Percentiles rank a stretch among this genome's conserved stretches.
These are phyloP conservation scores for Claviceps spartinae DNA, from an alignment of 2,329 filamentous ascomycete genomes.

Conservation along the genomic window DNA sequence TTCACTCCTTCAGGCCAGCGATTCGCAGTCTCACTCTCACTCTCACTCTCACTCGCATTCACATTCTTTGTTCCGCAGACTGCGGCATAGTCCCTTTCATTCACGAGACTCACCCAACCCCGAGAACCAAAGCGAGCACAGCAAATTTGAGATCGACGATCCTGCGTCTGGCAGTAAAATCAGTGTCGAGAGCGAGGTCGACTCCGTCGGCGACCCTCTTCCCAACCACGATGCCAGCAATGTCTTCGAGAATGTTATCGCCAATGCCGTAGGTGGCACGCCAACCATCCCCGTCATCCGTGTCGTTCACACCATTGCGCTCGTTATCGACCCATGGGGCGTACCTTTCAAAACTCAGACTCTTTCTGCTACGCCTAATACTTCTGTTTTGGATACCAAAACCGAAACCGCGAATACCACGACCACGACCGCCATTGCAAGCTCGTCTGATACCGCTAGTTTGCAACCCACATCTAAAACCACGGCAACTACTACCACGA, in stretches of 20 bases:
- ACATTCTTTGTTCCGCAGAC: conserved; percentile 12
- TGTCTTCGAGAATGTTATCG: conserved; percentile 8
- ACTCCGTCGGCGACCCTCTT: conserved; percentile 5
- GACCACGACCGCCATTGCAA: too few relatives aligned
- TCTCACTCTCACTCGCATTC: conserved; percentile 13
- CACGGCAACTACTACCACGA: conserved; percentile 13
- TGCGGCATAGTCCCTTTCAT: conserved; percentile 8
- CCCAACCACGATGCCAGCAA: conserved; percentile 5
- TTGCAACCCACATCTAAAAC: conserved; percentile 22
- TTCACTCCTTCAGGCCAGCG: conserved; percentile 25
- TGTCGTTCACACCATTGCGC: conserved; percentile 41
- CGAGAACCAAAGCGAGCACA: conserved; percentile 1
- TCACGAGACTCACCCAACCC: conserved; percentile 5
- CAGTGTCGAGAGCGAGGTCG: conserved; percentile 9
- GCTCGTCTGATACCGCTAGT: conserved; percentile 19
- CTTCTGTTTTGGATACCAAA: too few relatives aligned
- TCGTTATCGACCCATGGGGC: conserved; percentile 37
- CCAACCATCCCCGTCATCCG: conserved; percentile 23
- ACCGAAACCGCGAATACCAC: too few relatives aligned
- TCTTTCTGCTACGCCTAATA: conserved; percentile 16
- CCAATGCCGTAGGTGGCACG: conserved; percentile 1
- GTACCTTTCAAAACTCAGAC: conserved; percentile 31
- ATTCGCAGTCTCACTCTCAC: conserved; percentile 11
- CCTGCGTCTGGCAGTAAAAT: conserved; percentile 14
- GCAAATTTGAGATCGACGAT: conserved; percentile 8